phyloP scores from a whole-genome alignment of 495 filamentous ascomycete genomes.

The Penicillium manginii region DNA sequence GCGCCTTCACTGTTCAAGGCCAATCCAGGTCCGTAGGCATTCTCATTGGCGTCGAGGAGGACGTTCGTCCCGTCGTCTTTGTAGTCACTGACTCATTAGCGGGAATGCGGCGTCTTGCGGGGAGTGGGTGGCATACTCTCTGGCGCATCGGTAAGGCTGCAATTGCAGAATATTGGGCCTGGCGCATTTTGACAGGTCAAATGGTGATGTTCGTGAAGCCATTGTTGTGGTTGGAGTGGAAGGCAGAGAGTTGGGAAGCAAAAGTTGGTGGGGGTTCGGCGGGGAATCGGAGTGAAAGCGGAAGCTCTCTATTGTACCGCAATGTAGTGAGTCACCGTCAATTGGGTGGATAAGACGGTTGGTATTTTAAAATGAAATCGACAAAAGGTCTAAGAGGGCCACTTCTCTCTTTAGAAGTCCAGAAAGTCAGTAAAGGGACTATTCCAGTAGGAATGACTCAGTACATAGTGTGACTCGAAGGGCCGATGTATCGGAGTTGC shows the following conservation, averaged over 20 bases:
- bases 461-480: no score
- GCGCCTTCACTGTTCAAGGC: slow-evolving; percentile 50
- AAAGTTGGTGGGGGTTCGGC: slow-evolving; percentile 28
- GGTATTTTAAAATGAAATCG: no score
- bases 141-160: slow-evolving; percentile 81
- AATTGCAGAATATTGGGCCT: slow-evolving; percentile 81
- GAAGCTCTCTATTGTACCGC: no score
- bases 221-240: slow-evolving; percentile 30
- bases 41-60: slow-evolving; percentile 96
- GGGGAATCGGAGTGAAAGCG: slow-evolving; percentile 26
- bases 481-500: no score
- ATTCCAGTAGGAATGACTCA: no score
- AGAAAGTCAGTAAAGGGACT: no score
- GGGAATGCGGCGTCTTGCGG: slow-evolving; percentile 15
- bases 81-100: slow-evolving; percentile 77
- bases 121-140: slow-evolving; percentile 64
- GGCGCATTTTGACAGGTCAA: slow-evolving; percentile 79
- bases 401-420: no score
- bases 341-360: no score
- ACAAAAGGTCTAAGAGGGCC: no score
- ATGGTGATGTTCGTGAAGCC: slow-evolving; percentile 52
- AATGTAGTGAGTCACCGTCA: no score
- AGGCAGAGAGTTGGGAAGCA: slow-evolving; percentile 11
- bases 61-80: slow-evolving; percentile 98
- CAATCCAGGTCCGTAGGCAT: slow-evolving; percentile 85